A percentile compares a stretch with the other conserved stretches of the same genome.
phyloP scores from a whole-genome alignment of 2,329 filamentous ascomycete genomes.

The Aspergillus sp. region DNA sequence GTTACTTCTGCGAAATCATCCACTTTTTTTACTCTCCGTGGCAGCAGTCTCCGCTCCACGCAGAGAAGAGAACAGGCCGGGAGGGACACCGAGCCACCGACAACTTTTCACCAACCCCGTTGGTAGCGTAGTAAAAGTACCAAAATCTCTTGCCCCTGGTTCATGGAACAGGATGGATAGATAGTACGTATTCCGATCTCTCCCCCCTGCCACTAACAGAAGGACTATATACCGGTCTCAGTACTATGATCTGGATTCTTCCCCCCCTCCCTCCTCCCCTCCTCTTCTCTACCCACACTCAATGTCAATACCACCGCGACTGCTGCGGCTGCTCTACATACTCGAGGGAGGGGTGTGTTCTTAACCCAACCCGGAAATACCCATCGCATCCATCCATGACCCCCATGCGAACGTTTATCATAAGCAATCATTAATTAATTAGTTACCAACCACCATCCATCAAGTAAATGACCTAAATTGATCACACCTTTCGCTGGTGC shows the following conservation, averaged over 20 bases:
- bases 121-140: not conserved
- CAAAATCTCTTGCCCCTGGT: not conserved
- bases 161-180: not conserved
- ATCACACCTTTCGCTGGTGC: not conserved
- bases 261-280: no score
- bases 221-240: not conserved
- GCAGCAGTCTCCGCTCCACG: not conserved
- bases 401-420: not conserved
- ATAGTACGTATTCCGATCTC: not conserved
- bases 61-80: not conserved
- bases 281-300: not conserved
- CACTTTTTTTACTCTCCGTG: not conserved
- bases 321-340: not conserved
- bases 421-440: not conserved
- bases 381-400: not conserved
- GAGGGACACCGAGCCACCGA: no score
- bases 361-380: not conserved
- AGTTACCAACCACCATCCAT: not conserved
- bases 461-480: not conserved
- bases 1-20: no score
- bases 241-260: not conserved
- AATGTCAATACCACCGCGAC: not conserved
- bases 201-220: not conserved
- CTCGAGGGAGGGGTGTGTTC: not conserved
- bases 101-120: no score